Evolutionary conservation across 73 alveolate species (phyloP), one percentile per base, ranked within the genome.

Genomic region (Diophrys appendiculata): DNA sequence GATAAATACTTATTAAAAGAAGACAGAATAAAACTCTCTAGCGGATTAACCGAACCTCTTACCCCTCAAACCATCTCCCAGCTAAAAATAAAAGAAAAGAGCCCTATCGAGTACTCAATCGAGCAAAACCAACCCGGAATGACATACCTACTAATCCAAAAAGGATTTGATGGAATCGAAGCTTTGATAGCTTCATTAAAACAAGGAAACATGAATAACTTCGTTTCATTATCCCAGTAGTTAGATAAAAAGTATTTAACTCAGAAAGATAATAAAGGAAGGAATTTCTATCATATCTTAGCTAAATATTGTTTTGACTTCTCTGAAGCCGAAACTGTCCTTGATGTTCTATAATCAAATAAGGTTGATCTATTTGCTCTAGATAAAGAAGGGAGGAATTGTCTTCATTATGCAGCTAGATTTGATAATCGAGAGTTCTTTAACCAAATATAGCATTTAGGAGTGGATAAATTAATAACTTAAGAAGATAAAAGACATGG

Each of bases 361-460:
- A 29, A 29, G 28, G 86, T 76, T 1, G 65, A 68, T 26, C 2
- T 67, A 0, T 56, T 76, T 29, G 80, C 81, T 0, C 70, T 53
- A 28, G 99, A 96, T 93, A 56, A 70, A 31, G 26, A 82, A 43
- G 97, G 98, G 0, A 95, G 93, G 84, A 93, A 90, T 54, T 87
- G 90, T 22, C 88, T 96, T 0, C 96, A 90, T 80, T 89, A 86
- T 70, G 92, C 92, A 93, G 88, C 82, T 69, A 70, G 34, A 31
- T 30, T 30, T 1, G 68, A 70, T 24, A 70, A 70, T 33, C 11
- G 31, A 29, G 29, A 33, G 67, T 33, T 70, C 11, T 26, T 67
- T 30, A 29, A 26, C 1, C 31, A 33, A 33, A 31, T 70, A 13
- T 32, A 33, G 1, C 30, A 29, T n/a, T n/a, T n/a, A n/a, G n/a